Conservation (phyloP, 2,329 filamentous ascomycete species). For the Monosporascus ibericus region DNA sequence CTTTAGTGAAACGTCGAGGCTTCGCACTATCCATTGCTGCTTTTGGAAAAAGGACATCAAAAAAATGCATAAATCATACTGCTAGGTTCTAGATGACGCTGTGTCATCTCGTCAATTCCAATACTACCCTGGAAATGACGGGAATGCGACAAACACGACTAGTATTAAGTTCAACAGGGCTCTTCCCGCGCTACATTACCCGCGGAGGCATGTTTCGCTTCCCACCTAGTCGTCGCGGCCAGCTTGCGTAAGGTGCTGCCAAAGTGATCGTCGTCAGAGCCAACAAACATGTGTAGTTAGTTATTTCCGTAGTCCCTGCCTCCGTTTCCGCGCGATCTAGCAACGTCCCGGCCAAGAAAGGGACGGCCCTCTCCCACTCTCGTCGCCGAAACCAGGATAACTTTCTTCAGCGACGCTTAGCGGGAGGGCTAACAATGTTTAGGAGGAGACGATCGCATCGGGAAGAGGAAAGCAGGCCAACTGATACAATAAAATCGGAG, state of each 20-base stretch:
- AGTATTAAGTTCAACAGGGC: background rate
- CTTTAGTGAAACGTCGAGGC: background rate
- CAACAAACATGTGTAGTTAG: background rate
- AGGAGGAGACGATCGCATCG: background rate
- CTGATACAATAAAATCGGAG: background rate
- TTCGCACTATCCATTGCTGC: background rate
- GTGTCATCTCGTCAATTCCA: background rate
- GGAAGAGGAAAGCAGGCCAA: slow-evolving; percentile 5
- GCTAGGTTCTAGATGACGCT: background rate
- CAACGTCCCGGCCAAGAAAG: background rate
- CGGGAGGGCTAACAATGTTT: background rate
- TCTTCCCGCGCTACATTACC: background rate
- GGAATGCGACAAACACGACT: background rate
- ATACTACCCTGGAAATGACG: background rate
- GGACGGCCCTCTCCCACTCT: background rate
- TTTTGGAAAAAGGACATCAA: background rate
- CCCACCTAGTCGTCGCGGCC: background rate
- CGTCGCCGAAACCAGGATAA: background rate
- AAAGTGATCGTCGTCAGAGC: background rate
- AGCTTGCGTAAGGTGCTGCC: background rate
- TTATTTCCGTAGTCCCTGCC: background rate
- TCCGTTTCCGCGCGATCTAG: background rate
- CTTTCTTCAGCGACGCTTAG: background rate
- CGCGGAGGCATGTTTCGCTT: background rate
- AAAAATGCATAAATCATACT: background rate